Evolutionary conservation across 441 rosid genomes (phyloP), one percentile per base, ranked within the genome.

Genomic region (Pelargonium citronellum): DNA sequence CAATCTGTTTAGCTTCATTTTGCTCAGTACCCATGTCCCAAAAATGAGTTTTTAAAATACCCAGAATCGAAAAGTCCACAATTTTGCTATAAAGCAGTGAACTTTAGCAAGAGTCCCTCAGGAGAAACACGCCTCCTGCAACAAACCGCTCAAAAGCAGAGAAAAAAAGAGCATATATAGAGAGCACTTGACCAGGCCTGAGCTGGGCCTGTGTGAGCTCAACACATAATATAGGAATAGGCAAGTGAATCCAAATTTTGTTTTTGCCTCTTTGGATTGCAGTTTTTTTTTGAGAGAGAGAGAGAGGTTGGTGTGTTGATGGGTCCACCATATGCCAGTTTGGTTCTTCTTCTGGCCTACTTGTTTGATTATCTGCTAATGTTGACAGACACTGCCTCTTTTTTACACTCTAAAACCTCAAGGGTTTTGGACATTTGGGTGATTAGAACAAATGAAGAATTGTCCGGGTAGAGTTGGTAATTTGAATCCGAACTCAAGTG

Each of bases 11-110:
- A 61, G 64, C 39, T 61, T 78, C 72, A 37, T 37, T 37, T 49
- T 73, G 77, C 73, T 81, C 80, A 64, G 75, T 70, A 22, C 67
- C 87, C 89, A 85, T 85, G 5, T 67, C 64, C 72, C 64, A 22
- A 58, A 43, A 55, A 63, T 17, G 20, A 71, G 67, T 41, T 74
- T 12, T 58, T 61, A 11, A 69, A 66, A 72, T 12, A 64, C 73
- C 66, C 60, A 64, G 69, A 65, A 70, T 57, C 43, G 24, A 20
- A 62, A 67, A 49, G 64, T 27, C 67, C 67, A 37, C 67, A 34
- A 64, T n/a, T n/a, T 61, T 61, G 64, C 7, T 61, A 4, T 24
- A 12, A 61, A 61, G 37, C 64, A 61, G 24, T 12, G 64, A 61
- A 61, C 24, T 61, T 61, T 22, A 22, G 64, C 34, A 24, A 61